Percentiles rank a stretch among this genome's conserved stretches.
Evolutionary conservation across 2,329 filamentous ascomycete species (phyloP).

Genomic region (Fusarium staphyleae): DNA sequence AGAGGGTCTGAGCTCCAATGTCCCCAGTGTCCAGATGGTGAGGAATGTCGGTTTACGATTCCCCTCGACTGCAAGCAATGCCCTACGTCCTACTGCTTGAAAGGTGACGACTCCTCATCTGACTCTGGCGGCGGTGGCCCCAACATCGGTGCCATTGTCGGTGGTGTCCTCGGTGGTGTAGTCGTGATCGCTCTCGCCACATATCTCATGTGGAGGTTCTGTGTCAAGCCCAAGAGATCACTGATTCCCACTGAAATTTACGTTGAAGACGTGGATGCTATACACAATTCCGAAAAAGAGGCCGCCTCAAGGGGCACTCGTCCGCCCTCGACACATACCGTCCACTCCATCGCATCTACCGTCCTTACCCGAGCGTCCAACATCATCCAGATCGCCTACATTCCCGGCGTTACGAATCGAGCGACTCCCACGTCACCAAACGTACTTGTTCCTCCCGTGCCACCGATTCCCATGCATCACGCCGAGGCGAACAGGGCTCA

Average conservation of each 20-base stretch:
- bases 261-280: constrained; percentile 60
- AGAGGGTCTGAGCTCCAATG: constrained; percentile 52
- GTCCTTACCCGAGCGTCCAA: constrained; percentile 96
- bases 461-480: constrained; percentile 79
- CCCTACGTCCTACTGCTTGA: constrained; percentile 55
- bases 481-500: constrained; percentile 56
- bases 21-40: constrained; percentile 52
- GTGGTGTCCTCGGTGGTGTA: constrained; percentile 87
- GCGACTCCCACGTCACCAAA: constrained; percentile 83
- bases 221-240: constrained; percentile 79
- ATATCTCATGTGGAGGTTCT: constrained; percentile 87
- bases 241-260: constrained; percentile 63
- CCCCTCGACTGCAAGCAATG: constrained; percentile 57
- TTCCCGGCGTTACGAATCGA: constrained; percentile 94
- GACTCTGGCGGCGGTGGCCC: constrained; percentile 54
- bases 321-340: constrained; percentile 83
- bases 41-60: constrained; percentile 56
- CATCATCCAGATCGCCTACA: constrained; percentile 99
- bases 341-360: constrained; percentile 91
- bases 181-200: constrained; percentile 75
- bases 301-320: constrained; percentile 51
- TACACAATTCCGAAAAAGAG: constrained; percentile 55
- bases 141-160: constrained; percentile 85
- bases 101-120: constrained; percentile 37
- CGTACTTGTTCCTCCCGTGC: constrained; percentile 87